Evolutionary conservation across 345 rosid genomes (phyloP).

Genomic region (Mercurialis annua): DNA sequence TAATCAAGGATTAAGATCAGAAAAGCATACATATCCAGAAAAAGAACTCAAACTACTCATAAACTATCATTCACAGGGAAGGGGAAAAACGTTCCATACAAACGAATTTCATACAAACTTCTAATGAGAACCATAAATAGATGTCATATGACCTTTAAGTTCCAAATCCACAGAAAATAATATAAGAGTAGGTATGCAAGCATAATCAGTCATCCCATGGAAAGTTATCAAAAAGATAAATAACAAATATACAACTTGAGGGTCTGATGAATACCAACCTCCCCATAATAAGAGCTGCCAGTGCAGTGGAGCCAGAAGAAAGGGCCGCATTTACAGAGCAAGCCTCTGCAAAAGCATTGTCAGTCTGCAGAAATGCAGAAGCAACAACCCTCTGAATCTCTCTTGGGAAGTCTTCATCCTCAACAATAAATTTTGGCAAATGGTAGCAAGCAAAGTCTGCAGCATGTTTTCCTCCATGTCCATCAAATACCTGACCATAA

Average conservation of each 20-base stretch:
- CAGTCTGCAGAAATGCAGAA: conserved; percentile 81
- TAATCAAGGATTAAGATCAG: conserved; percentile 18
- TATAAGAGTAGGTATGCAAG: neutral
- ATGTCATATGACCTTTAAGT: neutral
- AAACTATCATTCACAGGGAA: neutral
- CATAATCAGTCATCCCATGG: neutral
- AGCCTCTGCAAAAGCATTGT: conserved; percentile 73
- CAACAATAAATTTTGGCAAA: conserved; percentile 65
- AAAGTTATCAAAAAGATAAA: neutral
- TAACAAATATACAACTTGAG: neutral
- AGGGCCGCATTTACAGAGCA: conserved; percentile 60
- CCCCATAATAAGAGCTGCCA: conserved; percentile 76
- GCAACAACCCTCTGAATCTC: conserved; percentile 64
- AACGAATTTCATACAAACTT: too few species aligned
- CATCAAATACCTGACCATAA: conserved; percentile 62
- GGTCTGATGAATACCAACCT: conserved; percentile 43
- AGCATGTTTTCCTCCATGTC: conserved; percentile 93
- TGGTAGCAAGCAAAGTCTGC: conserved; percentile 70
- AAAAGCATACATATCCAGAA: neutral
- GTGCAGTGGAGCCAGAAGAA: conserved; percentile 88
- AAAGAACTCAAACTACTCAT: neutral
- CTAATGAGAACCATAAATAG: neutral
- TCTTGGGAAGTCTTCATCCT: conserved; percentile 62
- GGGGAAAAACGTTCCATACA: neutral
- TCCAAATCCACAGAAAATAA: neutral